A percentile compares a stretch with the other conserved stretches of the same genome.
phyloP scores from a whole-genome alignment of 2,329 filamentous ascomycete species.

The Lasiodiplodia theobromae region DNA sequence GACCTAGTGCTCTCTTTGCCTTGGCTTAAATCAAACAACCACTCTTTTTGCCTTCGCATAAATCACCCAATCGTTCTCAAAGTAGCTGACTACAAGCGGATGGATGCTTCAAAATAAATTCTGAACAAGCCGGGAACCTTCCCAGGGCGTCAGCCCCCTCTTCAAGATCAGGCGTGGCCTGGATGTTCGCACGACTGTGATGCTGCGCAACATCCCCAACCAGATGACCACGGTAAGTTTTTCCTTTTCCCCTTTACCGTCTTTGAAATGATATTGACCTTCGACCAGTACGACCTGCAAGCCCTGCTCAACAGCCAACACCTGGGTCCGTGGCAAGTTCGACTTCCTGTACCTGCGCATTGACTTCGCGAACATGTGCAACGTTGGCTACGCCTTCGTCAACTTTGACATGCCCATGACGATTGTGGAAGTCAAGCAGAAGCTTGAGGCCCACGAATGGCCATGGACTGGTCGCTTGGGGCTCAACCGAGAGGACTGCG shows the following conservation, averaged over 20 bases:
- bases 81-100: no score
- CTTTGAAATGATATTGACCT: constrained; percentile 35
- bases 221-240: constrained; percentile 70
- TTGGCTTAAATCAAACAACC: no score
- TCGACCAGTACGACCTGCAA: constrained; percentile 63
- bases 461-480: constrained; percentile 48
- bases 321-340: constrained; percentile 80
- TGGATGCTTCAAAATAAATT: no score
- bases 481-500: constrained; percentile 81
- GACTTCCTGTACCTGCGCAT: constrained; percentile 97
- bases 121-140: no score
- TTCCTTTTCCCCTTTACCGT: neutral
- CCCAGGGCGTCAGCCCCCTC: no score
- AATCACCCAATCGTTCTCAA: no score
- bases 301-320: constrained; percentile 78
- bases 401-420: constrained; percentile 84
- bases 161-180: constrained; percentile 49
- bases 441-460: constrained; percentile 29
- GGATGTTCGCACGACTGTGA: constrained; percentile 69
- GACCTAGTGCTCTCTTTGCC: no score
- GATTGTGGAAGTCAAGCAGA: constrained; percentile 63
- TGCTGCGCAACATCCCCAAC: constrained; percentile 95
- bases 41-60: no score
- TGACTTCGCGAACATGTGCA: constrained; percentile 59
- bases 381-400: constrained; percentile 96